Conservation (phyloP, 2,329 filamentous ascomycete species). For the Beauveria rudraprayagi region DNA sequence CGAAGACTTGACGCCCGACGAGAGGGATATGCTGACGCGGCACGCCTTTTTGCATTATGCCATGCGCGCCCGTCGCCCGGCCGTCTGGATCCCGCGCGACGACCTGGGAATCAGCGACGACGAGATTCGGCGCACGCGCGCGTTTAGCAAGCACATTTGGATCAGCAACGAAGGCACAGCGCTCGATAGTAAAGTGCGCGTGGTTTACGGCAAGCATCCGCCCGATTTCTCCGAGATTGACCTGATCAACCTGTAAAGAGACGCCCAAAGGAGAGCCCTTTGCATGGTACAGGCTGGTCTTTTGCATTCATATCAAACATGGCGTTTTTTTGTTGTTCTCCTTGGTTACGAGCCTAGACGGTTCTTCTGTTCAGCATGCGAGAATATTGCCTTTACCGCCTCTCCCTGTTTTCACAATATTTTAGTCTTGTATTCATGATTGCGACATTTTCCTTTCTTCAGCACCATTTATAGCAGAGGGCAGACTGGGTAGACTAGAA, state of each 20-base stretch:
- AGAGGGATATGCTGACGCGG: conserved; percentile 75
- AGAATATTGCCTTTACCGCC: background rate
- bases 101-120: conserved; percentile 86
- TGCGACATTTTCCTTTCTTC: background rate
- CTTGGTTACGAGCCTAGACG: background rate
- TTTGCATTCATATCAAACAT: background rate
- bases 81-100: conserved; percentile 90
- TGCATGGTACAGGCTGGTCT: background rate
- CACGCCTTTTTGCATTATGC: conserved; percentile 89
- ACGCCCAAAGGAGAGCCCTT: conserved; percentile 4
- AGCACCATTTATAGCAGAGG: background rate
- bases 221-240: conserved; percentile 87
- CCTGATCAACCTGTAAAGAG: conserved; percentile 62
- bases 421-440: background rate
- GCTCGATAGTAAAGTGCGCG: conserved; percentile 72
- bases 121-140: conserved; percentile 71
- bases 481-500: background rate
- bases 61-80: conserved; percentile 72
- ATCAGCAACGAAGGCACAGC: conserved; percentile 91
- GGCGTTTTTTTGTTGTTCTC: background rate
- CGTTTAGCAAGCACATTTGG: conserved; percentile 75
- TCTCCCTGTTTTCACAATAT: no score
- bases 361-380: background rate
- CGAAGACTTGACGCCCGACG: conserved; percentile 84
- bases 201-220: conserved; percentile 77